phyloP scores from a whole-genome alignment of 106 monocot genomes.

The Acanthochlamys bracteata region DNA sequence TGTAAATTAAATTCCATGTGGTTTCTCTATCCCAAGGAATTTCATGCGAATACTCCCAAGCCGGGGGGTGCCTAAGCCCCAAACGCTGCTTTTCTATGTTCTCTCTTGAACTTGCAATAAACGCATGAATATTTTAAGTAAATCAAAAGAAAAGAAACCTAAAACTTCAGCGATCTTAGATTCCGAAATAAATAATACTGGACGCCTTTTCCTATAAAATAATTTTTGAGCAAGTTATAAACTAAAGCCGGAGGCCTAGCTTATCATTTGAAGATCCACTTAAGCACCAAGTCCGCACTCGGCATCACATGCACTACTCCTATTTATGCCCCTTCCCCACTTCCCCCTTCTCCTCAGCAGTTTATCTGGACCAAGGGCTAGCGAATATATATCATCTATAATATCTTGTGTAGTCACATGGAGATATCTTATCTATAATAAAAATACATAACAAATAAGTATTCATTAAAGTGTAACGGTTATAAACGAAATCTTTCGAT shows the following conservation, averaged over 20 bases:
- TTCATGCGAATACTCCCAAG: too few species aligned
- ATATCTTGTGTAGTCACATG: too few species aligned
- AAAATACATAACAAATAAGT: too few species aligned
- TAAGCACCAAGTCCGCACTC: constrained; percentile 8
- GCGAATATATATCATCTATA: too few species aligned
- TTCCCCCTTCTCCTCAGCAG: background rate
- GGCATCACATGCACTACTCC: constrained; percentile 13
- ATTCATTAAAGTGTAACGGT: too few species aligned
- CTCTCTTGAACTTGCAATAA: background rate
- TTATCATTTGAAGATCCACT: constrained; percentile 14
- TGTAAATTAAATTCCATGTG: too few species aligned
- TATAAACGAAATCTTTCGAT: too few species aligned
- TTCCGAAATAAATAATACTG: background rate
- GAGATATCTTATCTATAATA: too few species aligned
- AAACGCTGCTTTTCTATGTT: too few species aligned
- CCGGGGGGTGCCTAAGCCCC: too few species aligned
- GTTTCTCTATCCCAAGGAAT: too few species aligned
- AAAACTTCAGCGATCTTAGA: background rate
- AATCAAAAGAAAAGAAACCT: background rate
- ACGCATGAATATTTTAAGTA: background rate
- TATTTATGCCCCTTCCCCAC: constrained; percentile 3
- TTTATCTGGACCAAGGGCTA: too few species aligned
- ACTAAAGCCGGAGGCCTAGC: constrained; percentile 9
- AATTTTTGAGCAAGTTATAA: background rate
- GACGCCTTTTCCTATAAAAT: background rate